A percentile compares a stretch with the other conserved stretches of the same genome.
Evolutionary conservation across 495 filamentous ascomycete genomes (phyloP).

Genomic region (Penicillium chermesinum): DNA sequence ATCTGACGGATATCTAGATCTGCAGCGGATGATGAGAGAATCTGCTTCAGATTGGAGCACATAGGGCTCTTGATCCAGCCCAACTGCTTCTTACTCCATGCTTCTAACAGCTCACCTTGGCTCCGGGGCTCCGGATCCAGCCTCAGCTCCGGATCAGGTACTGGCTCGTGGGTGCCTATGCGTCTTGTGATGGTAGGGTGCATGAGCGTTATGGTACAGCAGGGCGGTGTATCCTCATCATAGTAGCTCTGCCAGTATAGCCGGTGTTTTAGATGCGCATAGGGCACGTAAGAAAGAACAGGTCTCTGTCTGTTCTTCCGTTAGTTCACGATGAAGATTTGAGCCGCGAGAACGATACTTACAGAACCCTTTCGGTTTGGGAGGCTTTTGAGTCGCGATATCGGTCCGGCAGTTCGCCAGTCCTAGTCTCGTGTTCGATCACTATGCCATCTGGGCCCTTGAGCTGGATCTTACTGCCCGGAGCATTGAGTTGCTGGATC

Average conservation of each 20-base stretch:
- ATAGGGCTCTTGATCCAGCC: slow-evolving; percentile 4
- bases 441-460: slow-evolving; percentile 9
- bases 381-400: not conserved
- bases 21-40: slow-evolving; percentile 1
- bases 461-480: slow-evolving; percentile 5
- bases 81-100: not conserved
- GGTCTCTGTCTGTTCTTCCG: slow-evolving; percentile 4
- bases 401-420: not conserved
- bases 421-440: slow-evolving; percentile 5
- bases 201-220: not conserved
- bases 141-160: not conserved
- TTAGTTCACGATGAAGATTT: not conserved
- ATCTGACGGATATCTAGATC: slow-evolving; percentile 11
- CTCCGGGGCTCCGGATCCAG: not conserved
- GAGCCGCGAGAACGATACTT: not conserved
- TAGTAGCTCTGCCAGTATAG: slow-evolving; percentile 1
- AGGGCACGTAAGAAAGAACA: slow-evolving; percentile 5
- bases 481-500: slow-evolving; percentile 2
- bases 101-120: slow-evolving; percentile 1
- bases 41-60: slow-evolving; percentile 4
- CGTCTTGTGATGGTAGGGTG: not conserved
- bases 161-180: not conserved
- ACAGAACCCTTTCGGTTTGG: slow-evolving; percentile 1
- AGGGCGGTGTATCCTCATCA: not conserved
- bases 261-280: slow-evolving; percentile 6